phyloP scores from a whole-genome alignment of 2,329 filamentous ascomycete species.

The Bipolaris oryzae region DNA sequence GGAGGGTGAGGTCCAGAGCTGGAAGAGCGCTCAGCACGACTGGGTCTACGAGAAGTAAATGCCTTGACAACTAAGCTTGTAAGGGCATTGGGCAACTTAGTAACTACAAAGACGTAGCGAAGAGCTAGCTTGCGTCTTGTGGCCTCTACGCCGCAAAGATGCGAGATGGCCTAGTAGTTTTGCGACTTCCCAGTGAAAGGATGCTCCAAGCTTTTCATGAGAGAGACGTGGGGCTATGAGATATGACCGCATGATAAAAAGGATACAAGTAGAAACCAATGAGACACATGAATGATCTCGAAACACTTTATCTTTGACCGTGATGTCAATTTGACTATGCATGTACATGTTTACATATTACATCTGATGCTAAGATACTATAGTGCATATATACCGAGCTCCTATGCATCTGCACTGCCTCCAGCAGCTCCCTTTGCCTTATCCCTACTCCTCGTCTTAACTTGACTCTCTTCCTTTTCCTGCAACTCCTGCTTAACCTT shows the following conservation, averaged over 20 bases:
- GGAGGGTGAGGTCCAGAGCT: slow-evolving; percentile 80
- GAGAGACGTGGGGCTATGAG: slow-evolving; percentile 4
- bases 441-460: slow-evolving; percentile 23
- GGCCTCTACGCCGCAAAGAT: background rate
- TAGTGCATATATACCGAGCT: background rate
- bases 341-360: background rate
- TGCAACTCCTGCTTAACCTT: slow-evolving; percentile 24
- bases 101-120: slow-evolving; percentile 7
- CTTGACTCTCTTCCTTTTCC: slow-evolving; percentile 18
- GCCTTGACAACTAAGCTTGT: slow-evolving; percentile 1
- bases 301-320: background rate
- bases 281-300: slow-evolving; percentile 36
- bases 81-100: slow-evolving; percentile 2
- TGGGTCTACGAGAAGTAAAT: slow-evolving; percentile 93
- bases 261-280: slow-evolving; percentile 25
- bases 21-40: slow-evolving; percentile 82
- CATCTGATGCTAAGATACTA: too few relatives aligned
- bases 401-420: background rate
- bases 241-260: slow-evolving; percentile 25
- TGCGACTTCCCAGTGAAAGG: slow-evolving; percentile 1
- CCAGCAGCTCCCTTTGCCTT: slow-evolving; percentile 11
- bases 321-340: slow-evolving; percentile 1
- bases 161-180: slow-evolving; percentile 7
- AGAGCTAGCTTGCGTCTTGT: background rate
- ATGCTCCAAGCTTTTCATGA: background rate